phyloP scores from a whole-genome alignment of 1,284 basidiomycete genomes.

The Puccinia brachypodii region DNA sequence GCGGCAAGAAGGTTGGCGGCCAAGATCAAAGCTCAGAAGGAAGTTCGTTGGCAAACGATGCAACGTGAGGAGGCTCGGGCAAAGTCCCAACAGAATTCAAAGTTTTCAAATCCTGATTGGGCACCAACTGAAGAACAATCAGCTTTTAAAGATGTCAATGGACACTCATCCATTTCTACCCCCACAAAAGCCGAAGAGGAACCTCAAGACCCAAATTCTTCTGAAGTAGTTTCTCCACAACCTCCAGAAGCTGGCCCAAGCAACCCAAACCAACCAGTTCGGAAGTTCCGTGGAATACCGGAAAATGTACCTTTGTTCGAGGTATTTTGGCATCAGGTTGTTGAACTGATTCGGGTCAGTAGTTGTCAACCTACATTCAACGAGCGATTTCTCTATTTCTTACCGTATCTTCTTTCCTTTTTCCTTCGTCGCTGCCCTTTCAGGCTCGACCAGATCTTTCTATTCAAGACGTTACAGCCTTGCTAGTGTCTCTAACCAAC shows the following conservation, averaged over 20 bases:
- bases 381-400: slow-evolving; percentile 10
- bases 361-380: slow-evolving; percentile 5
- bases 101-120: slow-evolving; percentile 55
- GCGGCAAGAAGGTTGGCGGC: slow-evolving; percentile 80
- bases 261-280: slow-evolving; percentile 49
- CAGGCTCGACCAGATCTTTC: slow-evolving; percentile 90
- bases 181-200: slow-evolving; percentile 49
- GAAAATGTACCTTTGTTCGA: slow-evolving; percentile 89
- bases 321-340: slow-evolving; percentile 97
- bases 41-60: slow-evolving; percentile 60
- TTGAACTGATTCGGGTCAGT: slow-evolving; percentile 84
- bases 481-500: slow-evolving; percentile 88
- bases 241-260: slow-evolving; percentile 38
- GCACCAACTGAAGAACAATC: slow-evolving; percentile 50
- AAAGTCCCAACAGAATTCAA: slow-evolving; percentile 49
- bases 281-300: slow-evolving; percentile 80
- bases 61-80: slow-evolving; percentile 60
- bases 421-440: too few species aligned
- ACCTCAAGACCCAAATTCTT: slow-evolving; percentile 2
- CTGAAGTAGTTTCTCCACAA: neutral
- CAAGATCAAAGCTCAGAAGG: slow-evolving; percentile 74
- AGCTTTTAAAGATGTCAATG: slow-evolving; percentile 37
- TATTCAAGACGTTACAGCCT: slow-evolving; percentile 90
- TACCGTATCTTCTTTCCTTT: neutral
- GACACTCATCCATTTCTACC: slow-evolving; percentile 30